phyloP scores from a whole-genome alignment of 768 basidiomycete species.

The Gyrodon lividus region DNA sequence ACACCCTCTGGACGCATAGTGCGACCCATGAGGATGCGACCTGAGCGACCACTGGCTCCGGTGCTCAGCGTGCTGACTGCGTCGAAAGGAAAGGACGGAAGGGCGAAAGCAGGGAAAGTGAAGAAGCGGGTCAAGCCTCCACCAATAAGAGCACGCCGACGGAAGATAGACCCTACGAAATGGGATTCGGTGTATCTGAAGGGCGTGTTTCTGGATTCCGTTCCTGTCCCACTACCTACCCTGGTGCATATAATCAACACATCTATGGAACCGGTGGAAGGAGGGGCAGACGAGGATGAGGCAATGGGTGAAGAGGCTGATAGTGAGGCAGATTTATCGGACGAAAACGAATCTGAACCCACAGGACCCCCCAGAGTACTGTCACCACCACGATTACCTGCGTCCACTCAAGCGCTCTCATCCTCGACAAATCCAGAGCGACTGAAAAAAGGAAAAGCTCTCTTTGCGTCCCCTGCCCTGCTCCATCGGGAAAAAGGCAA shows the following conservation, averaged over 20 bases:
- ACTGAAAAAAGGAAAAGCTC: background rate
- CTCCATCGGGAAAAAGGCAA: slow-evolving; percentile 1
- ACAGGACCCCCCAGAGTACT: too few relatives aligned
- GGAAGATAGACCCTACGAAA: slow-evolving; percentile 69
- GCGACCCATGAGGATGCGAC: slow-evolving; percentile 68
- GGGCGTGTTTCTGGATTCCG: slow-evolving; percentile 60
- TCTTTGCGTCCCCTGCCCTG: background rate
- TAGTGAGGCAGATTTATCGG: background rate
- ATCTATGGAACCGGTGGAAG: background rate
- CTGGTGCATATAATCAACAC: background rate
- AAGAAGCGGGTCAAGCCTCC: slow-evolving; percentile 51
- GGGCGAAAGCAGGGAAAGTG: slow-evolving; percentile 34
- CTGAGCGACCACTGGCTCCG: slow-evolving; percentile 53
- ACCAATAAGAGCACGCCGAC: slow-evolving; percentile 54
- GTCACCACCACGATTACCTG: background rate
- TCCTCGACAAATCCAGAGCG: background rate
- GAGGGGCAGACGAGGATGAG: background rate
- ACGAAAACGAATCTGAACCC: too few relatives aligned
- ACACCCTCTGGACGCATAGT: slow-evolving; percentile 66
- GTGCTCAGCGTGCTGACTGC: slow-evolving; percentile 4
- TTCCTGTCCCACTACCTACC: slow-evolving; percentile 6
- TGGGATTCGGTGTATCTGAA: slow-evolving; percentile 72
- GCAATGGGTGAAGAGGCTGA: background rate
- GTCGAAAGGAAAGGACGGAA: slow-evolving; percentile 10
- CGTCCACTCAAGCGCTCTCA: background rate